phyloP scores from a whole-genome alignment of 495 filamentous ascomycete genomes.

The Niebla homalea region DNA sequence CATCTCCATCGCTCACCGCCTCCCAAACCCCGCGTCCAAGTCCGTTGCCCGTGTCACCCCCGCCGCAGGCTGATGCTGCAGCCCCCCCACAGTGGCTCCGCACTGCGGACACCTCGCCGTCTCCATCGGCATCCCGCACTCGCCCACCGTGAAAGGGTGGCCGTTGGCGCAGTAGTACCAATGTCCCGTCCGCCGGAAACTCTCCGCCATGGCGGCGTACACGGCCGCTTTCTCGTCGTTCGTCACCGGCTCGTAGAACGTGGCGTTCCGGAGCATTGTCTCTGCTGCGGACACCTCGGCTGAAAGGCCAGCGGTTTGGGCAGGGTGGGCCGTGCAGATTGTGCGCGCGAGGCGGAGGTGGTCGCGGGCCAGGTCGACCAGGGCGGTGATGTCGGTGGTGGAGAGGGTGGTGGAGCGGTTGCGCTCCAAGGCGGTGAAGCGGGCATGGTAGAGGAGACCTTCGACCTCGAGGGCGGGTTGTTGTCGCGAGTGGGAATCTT shows the following conservation, averaged over 20 bases:
- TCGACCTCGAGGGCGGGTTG: slow-evolving; percentile 16
- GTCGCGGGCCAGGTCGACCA: slow-evolving; percentile 9
- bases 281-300: slow-evolving; percentile 18
- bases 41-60: slow-evolving; percentile 33
- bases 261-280: slow-evolving; percentile 15
- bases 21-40: slow-evolving; percentile 11
- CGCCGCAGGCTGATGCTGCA: slow-evolving; percentile 34
- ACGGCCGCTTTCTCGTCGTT: slow-evolving; percentile 34
- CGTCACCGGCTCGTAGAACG: slow-evolving; percentile 33
- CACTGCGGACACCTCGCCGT: slow-evolving; percentile 52
- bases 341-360: slow-evolving; percentile 17
- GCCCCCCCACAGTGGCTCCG: slow-evolving; percentile 44
- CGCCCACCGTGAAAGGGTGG: slow-evolving; percentile 41
- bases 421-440: slow-evolving; percentile 27
- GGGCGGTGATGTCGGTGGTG: not conserved
- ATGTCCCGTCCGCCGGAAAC: slow-evolving; percentile 44
- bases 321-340: slow-evolving; percentile 18
- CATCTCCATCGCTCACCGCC: not conserved
- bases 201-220: slow-evolving; percentile 35
- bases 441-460: slow-evolving; percentile 24
- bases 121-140: slow-evolving; percentile 62
- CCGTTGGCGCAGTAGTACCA: slow-evolving; percentile 59
- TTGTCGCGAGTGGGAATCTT: slow-evolving; percentile 6
- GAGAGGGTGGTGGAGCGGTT: slow-evolving; percentile 4
- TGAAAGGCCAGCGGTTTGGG: slow-evolving; percentile 20